Base-by-base conservation (phyloP, 129 eudicot genomes). In the Flaveria sonorensis region DNA sequence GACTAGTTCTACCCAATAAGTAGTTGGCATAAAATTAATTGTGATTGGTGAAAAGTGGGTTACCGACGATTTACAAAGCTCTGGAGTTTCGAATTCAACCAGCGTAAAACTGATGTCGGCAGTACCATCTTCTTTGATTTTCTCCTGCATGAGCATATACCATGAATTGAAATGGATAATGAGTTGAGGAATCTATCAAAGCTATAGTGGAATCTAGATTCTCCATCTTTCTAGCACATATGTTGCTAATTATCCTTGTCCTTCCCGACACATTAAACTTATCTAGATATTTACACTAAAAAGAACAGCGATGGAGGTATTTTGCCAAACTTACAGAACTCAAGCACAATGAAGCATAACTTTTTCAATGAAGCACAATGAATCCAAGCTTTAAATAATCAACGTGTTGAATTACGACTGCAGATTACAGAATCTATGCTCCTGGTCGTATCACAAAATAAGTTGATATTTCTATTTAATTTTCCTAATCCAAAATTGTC, bases 51-150 rank as follows among this genome's bases (percentile, higher is more conserved):
- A 63, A 72, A 51, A 53, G 75, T 14, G 64, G 67, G 26, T 40
- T 86, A 91, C 95, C 92, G 76, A 46, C 62, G 87, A 79, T 51
- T 70, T 56, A 76, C 63, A 85, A 80, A 90, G 87, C 83, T 83
- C 96, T 70, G 96, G 91, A 72, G 82, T 84, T 76, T 94, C 98
- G 70, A 91, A 91, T 81, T 81, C 78, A 55, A 84, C 68, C 68
- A 62, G 51, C 55, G 75, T 76, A 79, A 55, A 47, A 68, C 40
- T 55, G 65, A 53, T 74, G 20, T 43, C 67, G 42, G 80, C 83
- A 62, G 72, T 78, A 28, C 48, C 78, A 85, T 71, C 83, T 28
- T 71, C 76, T 60, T 71, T 80, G 70, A 59, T 77, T 66, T 86
- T 83, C 73, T 78, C 91, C 98, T 88, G 91, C 73, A 85, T 42